phyloP scores from a whole-genome alignment of 352 stramenopile genomes.

The Globisporangium nunn region DNA sequence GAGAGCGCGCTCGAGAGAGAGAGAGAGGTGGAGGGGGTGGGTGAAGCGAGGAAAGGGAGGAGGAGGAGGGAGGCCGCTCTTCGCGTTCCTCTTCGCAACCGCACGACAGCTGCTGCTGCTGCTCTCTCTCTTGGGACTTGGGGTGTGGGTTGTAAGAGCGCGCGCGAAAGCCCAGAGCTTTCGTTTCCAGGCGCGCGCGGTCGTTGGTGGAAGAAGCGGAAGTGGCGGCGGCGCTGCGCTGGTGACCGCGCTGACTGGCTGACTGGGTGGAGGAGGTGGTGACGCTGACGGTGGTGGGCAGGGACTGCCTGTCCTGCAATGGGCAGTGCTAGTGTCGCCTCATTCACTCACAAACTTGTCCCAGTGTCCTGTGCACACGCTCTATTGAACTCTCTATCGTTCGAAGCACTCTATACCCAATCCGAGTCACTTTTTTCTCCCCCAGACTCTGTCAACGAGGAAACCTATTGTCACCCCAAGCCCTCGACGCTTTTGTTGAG shows the following conservation, averaged over 20 bases:
- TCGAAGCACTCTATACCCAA: neutral
- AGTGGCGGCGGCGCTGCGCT: neutral
- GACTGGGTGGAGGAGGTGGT: neutral
- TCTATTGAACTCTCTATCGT: neutral
- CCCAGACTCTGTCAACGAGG: neutral
- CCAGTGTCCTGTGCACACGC: constrained; percentile 4
- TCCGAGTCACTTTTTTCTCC: neutral
- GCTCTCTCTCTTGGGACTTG: neutral
- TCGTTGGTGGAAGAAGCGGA: neutral
- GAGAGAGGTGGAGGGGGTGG: neutral
- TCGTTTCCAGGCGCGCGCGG: neutral
- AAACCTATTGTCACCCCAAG: neutral
- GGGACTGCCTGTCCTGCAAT: neutral
- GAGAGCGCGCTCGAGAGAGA: neutral
- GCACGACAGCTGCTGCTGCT: neutral
- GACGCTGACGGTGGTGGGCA: neutral
- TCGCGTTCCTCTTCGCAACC: neutral
- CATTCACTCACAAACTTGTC: constrained; percentile 2
- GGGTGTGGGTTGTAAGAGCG: neutral
- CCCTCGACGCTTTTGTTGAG: neutral
- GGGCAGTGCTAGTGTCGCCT: neutral
- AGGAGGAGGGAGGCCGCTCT: neutral
- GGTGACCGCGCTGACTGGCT: neutral
- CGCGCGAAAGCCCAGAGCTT: too few relatives aligned
- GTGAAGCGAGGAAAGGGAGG: neutral